Base-by-base conservation (phyloP, 208 protist species). In the Leishmania lainsoni region DNA sequence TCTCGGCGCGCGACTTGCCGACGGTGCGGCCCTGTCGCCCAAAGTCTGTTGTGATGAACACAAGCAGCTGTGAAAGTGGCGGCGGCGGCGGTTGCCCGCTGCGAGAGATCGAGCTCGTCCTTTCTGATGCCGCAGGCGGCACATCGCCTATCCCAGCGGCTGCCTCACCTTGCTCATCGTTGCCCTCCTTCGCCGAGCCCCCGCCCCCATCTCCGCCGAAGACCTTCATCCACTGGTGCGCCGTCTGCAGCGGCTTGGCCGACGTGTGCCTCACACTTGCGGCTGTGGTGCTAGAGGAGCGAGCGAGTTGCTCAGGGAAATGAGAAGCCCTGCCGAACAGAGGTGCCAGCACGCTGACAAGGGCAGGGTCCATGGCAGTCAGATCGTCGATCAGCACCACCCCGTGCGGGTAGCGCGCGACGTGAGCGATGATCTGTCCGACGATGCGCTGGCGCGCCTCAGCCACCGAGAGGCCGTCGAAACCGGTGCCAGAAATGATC, bases 11-110 rank as follows among this genome's bases (percentile, higher is more conserved):
- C 39, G 85, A 91, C 81, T 92, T 93, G 45, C 91, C 91, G 39
- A 86, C 79, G 17, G 94, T 97, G 61, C 90, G 90, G 16, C 92
- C 94, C 68, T 97, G 88, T 65, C 92, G 80, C n/a, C 94, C 94
- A 77, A 96, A 92, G 80, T 97, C 94, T 17, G 94, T 94, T 8
- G 94, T 95, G 20, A 97, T 79, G 32, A 97, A 87, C 45, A 97
- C 88, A 5, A 90, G 83, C 42, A 95, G 73, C 72, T 94, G 86
- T 5, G 83, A 83, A 29, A 96, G 86, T 26, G 91, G 87, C 32
- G 91, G 87, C 17, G 84, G 86, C 14, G 79, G 49, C 54, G 70
- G 69, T 22, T 58, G 45, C 0, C 52, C 26, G 14, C 20, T 56
- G 72, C 1, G 32, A 58, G 29, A 26, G 61, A 22, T 35, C 9